Conservation (phyloP, 331 rosid genomes). For the Ulmus americana region DNA sequence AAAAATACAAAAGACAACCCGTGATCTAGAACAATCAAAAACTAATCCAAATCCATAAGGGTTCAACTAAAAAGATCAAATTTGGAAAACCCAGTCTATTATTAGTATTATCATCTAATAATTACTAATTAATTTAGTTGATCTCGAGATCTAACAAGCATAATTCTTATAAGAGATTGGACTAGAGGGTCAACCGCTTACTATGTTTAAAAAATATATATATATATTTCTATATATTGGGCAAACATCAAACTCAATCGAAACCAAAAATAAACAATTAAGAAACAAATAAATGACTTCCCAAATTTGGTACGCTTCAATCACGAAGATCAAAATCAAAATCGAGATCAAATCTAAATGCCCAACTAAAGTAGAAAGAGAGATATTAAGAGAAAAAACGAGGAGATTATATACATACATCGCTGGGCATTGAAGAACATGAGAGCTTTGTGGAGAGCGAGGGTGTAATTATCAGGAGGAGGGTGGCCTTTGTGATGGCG, state of each 20-base stretch:
- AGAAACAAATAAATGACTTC: too few species aligned
- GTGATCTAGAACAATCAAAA: background rate
- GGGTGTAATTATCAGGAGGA: slow-evolving; percentile 88
- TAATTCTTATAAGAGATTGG: background rate
- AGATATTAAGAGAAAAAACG: background rate
- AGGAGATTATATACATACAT: slow-evolving; percentile 32
- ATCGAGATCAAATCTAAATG: slow-evolving; percentile 1
- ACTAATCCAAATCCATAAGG: background rate
- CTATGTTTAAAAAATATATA: too few species aligned
- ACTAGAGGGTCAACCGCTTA: too few species aligned
- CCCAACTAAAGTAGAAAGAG: background rate
- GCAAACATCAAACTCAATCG: too few species aligned
- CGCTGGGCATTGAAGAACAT: slow-evolving; percentile 92
- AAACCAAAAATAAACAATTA: too few species aligned
- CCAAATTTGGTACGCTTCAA: too few species aligned
- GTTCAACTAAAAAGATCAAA: too few species aligned
- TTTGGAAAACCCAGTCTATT: background rate
- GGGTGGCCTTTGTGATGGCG: slow-evolving; percentile 54
- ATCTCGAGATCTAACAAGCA: background rate
- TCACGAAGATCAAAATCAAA: background rate
- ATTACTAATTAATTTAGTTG: too few species aligned
- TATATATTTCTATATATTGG: too few species aligned
- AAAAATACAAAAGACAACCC: background rate
- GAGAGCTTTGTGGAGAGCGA: slow-evolving; percentile 89
- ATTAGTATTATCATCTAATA: background rate